These are phyloP conservation scores for Exophiala sp. DNA, from an alignment of 2,329 filamentous ascomycete genomes.

Conservation along the genomic window DNA sequence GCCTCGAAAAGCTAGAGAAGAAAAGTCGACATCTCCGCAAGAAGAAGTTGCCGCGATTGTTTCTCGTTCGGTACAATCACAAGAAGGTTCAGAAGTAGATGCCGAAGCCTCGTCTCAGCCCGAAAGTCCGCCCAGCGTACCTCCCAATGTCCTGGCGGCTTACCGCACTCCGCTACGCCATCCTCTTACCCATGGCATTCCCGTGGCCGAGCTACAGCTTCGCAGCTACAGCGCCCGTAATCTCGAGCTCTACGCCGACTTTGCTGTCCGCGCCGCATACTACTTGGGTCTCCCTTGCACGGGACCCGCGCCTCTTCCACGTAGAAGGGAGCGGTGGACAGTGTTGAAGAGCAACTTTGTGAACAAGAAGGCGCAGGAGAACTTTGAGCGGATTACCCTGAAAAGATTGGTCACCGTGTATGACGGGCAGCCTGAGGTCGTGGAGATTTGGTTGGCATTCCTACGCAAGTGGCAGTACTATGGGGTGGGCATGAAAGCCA, in stretches of 20 bases:
- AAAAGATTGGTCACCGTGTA: conserved; percentile 85
- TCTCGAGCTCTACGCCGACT: conserved; percentile 90
- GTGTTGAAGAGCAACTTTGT: conserved; percentile 85
- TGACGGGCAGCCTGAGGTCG: conserved; percentile 80
- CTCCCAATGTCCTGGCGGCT: conserved; percentile 48
- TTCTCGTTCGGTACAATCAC: neutral
- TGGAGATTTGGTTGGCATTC: conserved; percentile 89
- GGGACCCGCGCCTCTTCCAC: conserved; percentile 78
- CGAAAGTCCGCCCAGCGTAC: conserved; percentile 10
- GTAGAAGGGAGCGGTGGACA: conserved; percentile 88
- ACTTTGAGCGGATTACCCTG: conserved; percentile 87
- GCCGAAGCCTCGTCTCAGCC: neutral
- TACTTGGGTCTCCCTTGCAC: conserved; percentile 81
- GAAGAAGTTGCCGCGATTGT: neutral
- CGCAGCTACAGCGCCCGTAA: conserved; percentile 87
- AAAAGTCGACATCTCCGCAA: neutral
- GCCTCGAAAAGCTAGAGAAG: neutral
- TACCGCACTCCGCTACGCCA: conserved; percentile 74
- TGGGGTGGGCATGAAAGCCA: conserved; percentile 98
- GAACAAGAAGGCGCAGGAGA: conserved; percentile 95
- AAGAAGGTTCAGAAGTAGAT: neutral
- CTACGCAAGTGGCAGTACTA: conserved; percentile 87
- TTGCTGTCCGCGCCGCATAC: conserved; percentile 88
- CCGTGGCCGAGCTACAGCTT: conserved; percentile 83
- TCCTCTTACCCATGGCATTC: conserved; percentile 68